Percentiles rank a stretch among this genome's conserved stretches.
Conservation (phyloP, 176 grass and related monocot genomes). For the Juncus inflexus region DNA sequence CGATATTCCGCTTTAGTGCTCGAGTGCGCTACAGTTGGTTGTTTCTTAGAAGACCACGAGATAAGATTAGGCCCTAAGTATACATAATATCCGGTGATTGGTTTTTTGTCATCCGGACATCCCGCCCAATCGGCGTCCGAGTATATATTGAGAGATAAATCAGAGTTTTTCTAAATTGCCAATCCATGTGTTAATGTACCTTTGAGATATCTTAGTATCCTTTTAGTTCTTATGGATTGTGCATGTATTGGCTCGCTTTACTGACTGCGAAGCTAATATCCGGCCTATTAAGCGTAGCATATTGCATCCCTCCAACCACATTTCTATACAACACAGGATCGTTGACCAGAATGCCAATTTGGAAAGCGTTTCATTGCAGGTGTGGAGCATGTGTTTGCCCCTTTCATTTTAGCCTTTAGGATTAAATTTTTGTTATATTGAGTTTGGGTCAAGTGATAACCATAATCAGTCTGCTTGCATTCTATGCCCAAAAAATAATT, state of each 20-base stretch:
- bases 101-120: neutral
- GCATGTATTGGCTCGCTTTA: neutral
- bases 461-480: neutral
- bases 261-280: neutral
- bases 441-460: neutral
- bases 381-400: too few species aligned
- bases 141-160: neutral
- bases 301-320: neutral
- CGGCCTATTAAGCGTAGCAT: neutral
- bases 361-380: too few species aligned
- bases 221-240: neutral
- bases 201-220: neutral
- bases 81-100: neutral
- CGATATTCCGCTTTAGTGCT: neutral
- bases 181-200: neutral
- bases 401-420: too few species aligned
- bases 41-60: neutral
- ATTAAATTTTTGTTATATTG: too few species aligned
- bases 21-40: neutral
- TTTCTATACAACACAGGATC: too few species aligned
- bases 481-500: constrained; percentile 10
- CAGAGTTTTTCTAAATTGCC: neutral
- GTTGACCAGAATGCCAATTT: too few species aligned
- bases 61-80: neutral
- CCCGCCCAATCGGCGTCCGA: neutral